Conservation (phyloP, 768 basidiomycete genomes). For the Lactarius hatsudake region DNA sequence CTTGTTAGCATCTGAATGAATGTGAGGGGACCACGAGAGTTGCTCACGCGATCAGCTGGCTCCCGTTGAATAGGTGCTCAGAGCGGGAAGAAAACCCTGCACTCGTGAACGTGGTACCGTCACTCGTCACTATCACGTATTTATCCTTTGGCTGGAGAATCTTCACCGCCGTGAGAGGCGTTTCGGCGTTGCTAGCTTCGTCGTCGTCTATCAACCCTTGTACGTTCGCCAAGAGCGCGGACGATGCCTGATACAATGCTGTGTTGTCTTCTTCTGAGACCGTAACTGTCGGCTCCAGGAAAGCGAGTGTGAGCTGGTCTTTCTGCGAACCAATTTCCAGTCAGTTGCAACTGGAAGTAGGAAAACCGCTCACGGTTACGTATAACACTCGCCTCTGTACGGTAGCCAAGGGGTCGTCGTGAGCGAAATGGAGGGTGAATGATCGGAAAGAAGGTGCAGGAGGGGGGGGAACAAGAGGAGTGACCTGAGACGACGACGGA, state of each 20-base stretch:
- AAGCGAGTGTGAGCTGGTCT: slow-evolving; percentile 44
- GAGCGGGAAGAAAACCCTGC: slow-evolving; percentile 51
- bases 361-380: slow-evolving; percentile 42
- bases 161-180: slow-evolving; percentile 45
- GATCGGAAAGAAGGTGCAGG: slow-evolving; percentile 21
- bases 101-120: slow-evolving; percentile 44
- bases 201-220: slow-evolving; percentile 19
- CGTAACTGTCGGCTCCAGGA: slow-evolving; percentile 36
- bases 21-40: background rate
- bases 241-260: slow-evolving; percentile 12
- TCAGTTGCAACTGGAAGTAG: background rate
- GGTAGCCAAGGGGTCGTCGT: slow-evolving; percentile 14
- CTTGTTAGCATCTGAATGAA: background rate
- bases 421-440: slow-evolving; percentile 16
- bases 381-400: slow-evolving; percentile 39
- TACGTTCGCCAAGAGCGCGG: slow-evolving; percentile 19
- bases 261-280: slow-evolving; percentile 11
- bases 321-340: slow-evolving; percentile 33
- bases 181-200: slow-evolving; percentile 12
- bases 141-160: slow-evolving; percentile 67
- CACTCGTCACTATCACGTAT: slow-evolving; percentile 48
- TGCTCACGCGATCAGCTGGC: slow-evolving; percentile 37
- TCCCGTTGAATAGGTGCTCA: slow-evolving; percentile 58
- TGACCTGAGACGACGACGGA: slow-evolving; percentile 17
- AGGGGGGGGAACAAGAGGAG: slow-evolving; percentile 8